Percentiles rank a stretch among this genome's conserved stretches.
phyloP scores from a whole-genome alignment of 2,329 filamentous ascomycete species.

The Aspergillus luchuensis region DNA sequence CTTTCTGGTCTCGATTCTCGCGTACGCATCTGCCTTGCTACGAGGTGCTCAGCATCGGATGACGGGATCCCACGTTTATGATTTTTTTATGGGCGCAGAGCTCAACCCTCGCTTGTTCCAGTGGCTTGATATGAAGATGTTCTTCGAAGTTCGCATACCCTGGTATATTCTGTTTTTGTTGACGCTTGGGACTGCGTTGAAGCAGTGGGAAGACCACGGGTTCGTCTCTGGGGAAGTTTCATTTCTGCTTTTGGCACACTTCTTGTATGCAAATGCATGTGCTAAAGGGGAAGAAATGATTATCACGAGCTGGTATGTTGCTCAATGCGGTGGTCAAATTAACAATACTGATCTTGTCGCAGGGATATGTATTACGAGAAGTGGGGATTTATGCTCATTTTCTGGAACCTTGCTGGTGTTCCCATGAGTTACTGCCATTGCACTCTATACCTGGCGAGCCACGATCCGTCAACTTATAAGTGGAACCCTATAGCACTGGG shows the following conservation, averaged over 20 bases:
- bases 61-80: slow-evolving; percentile 77
- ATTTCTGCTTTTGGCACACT: slow-evolving; percentile 86
- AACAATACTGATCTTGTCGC: not conserved
- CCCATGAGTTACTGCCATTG: slow-evolving; percentile 91
- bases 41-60: slow-evolving; percentile 87
- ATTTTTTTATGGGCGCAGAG: slow-evolving; percentile 89
- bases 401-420: slow-evolving; percentile 93
- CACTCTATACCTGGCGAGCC: slow-evolving; percentile 82
- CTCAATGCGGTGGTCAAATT: not conserved
- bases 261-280: slow-evolving; percentile 87
- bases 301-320: slow-evolving; percentile 71
- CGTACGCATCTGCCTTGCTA: slow-evolving; percentile 80
- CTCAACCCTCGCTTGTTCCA: slow-evolving; percentile 81
- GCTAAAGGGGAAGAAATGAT: slow-evolving; percentile 90
- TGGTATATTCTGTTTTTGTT: slow-evolving; percentile 88
- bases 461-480: slow-evolving; percentile 72
- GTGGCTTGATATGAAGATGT: slow-evolving; percentile 89
- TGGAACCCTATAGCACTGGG: slow-evolving; percentile 69
- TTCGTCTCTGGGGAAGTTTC: slow-evolving; percentile 79
- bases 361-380: slow-evolving; percentile 95
- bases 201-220: slow-evolving; percentile 80
- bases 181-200: slow-evolving; percentile 70
- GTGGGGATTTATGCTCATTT: slow-evolving; percentile 95
- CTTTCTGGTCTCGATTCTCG: slow-evolving; percentile 75
- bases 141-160: slow-evolving; percentile 89